These are phyloP conservation scores for Aureobasidium zeae DNA, from an alignment of 2,329 filamentous ascomycete genomes.

Conservation along the genomic window DNA sequence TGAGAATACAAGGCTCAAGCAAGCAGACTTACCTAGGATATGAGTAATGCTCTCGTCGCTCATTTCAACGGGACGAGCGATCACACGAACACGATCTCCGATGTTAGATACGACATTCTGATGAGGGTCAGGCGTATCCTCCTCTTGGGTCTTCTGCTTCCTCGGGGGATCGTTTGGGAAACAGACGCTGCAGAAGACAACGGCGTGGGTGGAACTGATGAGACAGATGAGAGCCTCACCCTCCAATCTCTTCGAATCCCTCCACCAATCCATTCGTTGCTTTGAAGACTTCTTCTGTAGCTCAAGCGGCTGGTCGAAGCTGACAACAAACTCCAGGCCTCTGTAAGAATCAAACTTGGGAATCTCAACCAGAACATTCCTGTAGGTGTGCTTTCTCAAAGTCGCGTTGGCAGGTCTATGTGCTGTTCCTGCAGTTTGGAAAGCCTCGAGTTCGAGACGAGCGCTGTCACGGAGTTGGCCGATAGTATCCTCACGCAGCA, in stretches of 20 bases:
- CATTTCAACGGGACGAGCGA: not conserved
- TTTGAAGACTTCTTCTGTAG: slow-evolving; percentile 20
- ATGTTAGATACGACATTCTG: not conserved
- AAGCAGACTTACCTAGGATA: not conserved
- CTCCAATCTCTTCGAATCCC: slow-evolving; percentile 40
- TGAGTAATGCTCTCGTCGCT: not conserved
- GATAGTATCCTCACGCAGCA: slow-evolving; percentile 48
- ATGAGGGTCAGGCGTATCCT: not conserved
- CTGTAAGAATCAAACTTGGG: slow-evolving; percentile 31
- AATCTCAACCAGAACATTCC: slow-evolving; percentile 26
- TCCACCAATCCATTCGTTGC: slow-evolving; percentile 43
- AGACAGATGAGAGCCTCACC: slow-evolving; percentile 44
- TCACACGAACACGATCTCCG: slow-evolving; percentile 19
- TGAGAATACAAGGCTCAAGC: slow-evolving; percentile 4
- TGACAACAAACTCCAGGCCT: slow-evolving; percentile 39
- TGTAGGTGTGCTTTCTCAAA: slow-evolving; percentile 28
- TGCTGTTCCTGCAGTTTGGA: slow-evolving; percentile 20
- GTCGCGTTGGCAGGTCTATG: not conserved
- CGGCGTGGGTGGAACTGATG: slow-evolving; percentile 29
- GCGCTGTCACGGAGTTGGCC: slow-evolving; percentile 45
- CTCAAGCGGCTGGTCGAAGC: slow-evolving; percentile 38
- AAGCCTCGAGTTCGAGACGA: slow-evolving; percentile 31
- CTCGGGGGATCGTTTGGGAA: slow-evolving; percentile 17
- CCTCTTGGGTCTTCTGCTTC: not conserved
- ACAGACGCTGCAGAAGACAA: slow-evolving; percentile 24